Base-by-base conservation (phyloP, 257 asterid genomes). In the Buddleja alternifolia region DNA sequence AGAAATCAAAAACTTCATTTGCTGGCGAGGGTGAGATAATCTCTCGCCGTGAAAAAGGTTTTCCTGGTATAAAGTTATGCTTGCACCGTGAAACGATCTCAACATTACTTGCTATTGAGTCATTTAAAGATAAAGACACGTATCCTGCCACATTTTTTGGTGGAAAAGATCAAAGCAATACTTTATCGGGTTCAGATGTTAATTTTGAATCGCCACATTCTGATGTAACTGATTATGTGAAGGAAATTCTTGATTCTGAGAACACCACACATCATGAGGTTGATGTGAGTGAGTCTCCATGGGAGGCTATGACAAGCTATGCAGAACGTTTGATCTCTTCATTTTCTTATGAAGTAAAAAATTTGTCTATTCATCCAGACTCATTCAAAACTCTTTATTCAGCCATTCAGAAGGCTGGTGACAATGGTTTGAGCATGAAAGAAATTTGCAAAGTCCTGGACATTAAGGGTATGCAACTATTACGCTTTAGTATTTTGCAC, bases 41-140 rank as follows among this genome's bases (percentile, higher is more conserved):
- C 63, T 80, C 90, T 41, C 96, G 99, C 41, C 87, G 96, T 59
- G 90, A 82, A 63, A 93, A 93, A 78, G 99, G 99, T 54, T 93
- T 93, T 72, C 97, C 99, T 51, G 95, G 95, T 47, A 88, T 93
- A 71, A 85, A 80, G 78, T 66, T 93, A 56, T 75, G 71, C 77
- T 76, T 93, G 85, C 83, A 76, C 63, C 77, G 77, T 45, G 88
- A 85, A 76, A 60, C 75, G 60, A 53, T 88, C 74, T 67, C 96
- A 53, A 90, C 81, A 80, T 47, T 40, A 50, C 76, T 77, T 65
- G 83, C 81, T 71, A 70, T 86, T 55, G 90, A 87, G 62, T 77
- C 80, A 36, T 82, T 75, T 62, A 78, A 73, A 69, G 85, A 84
- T 37, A 77, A 61, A 74, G 70, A 67, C 54, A 29, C 40, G 44